Conservation (phyloP, 2,329 filamentous ascomycete genomes). For the Xylariaceae sp. region DNA sequence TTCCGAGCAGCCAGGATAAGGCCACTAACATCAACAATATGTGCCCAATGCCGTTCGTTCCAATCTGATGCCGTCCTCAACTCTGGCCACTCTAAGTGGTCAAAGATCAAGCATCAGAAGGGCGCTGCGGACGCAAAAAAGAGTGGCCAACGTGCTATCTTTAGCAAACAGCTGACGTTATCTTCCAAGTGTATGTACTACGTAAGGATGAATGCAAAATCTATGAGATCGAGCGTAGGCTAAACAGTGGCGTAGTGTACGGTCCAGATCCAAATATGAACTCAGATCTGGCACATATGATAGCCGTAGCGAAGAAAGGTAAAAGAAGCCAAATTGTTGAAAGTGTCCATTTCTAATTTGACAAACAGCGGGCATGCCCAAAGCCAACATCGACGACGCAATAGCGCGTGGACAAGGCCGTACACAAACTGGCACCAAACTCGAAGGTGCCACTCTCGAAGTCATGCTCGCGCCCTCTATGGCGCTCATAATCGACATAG, state of each 20-base stretch:
- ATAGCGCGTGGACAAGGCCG: slow-evolving; percentile 86
- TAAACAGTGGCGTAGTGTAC: slow-evolving; percentile 53
- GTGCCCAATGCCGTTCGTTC: slow-evolving; percentile 48
- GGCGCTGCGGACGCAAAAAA: slow-evolving; percentile 80
- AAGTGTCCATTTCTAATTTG: background rate
- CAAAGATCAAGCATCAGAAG: slow-evolving; percentile 94
- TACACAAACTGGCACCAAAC: slow-evolving; percentile 67
- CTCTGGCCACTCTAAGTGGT: slow-evolving; percentile 90
- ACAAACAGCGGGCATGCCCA: slow-evolving; percentile 68
- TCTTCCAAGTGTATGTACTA: slow-evolving; percentile 65
- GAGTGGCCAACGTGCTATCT: slow-evolving; percentile 63
- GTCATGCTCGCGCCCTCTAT: slow-evolving; percentile 74
- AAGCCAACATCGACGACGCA: slow-evolving; percentile 78
- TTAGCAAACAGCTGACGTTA: slow-evolving; percentile 71
- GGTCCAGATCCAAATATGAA: slow-evolving; percentile 74
- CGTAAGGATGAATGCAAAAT: background rate
- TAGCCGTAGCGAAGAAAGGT: slow-evolving; percentile 77
- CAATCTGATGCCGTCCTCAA: slow-evolving; percentile 41
- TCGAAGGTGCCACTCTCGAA: slow-evolving; percentile 80
- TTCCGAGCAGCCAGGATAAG: slow-evolving; percentile 11
- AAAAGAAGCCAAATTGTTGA: slow-evolving; percentile 20
- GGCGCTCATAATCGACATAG: slow-evolving; percentile 78
- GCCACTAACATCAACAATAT: slow-evolving; percentile 32
- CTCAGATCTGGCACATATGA: slow-evolving; percentile 68
- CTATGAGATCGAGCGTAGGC: background rate